These are phyloP conservation scores for Hymenochaete sp. DNA, from an alignment of 1,284 basidiomycete genomes.

Conservation along the genomic window DNA sequence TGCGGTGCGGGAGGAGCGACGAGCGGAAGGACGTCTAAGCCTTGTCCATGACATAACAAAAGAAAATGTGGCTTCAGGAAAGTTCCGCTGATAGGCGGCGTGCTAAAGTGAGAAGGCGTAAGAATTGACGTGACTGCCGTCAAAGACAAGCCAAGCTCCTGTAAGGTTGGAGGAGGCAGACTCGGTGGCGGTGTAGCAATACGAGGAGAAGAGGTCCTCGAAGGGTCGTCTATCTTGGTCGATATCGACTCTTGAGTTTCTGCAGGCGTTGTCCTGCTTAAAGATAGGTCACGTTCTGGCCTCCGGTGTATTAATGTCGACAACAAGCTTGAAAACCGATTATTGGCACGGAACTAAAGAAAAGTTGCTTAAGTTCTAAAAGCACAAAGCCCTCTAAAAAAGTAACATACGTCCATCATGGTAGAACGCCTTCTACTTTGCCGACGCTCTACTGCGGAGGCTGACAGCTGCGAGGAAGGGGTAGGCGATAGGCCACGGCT, in stretches of 20 bases:
- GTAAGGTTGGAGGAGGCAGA: conserved; percentile 57
- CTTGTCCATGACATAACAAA: conserved; percentile 74
- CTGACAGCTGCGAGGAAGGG: conserved; percentile 11
- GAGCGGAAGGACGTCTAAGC: conserved; percentile 69
- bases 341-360: conserved; percentile 47
- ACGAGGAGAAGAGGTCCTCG: conserved; percentile 40
- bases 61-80: conserved; percentile 72
- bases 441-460: conserved; percentile 8
- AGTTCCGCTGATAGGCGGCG: conserved; percentile 65
- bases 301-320: conserved; percentile 63
- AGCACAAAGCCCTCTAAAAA: background rate
- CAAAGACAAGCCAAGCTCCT: conserved; percentile 67
- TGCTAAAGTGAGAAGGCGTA: conserved; percentile 65
- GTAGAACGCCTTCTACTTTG: conserved; percentile 16
- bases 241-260: conserved; percentile 20
- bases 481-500: conserved; percentile 3
- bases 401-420: conserved; percentile 13
- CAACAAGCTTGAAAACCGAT: conserved; percentile 72
- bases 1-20: conserved; percentile 60
- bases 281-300: conserved; percentile 36
- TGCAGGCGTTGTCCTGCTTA: conserved; percentile 19
- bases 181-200: conserved; percentile 59
- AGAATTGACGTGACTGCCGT: conserved; percentile 57
- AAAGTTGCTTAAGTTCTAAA: background rate
- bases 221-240: conserved; percentile 19